These are phyloP conservation scores for Pulveroboletus sp. DNA, from an alignment of 768 basidiomycete genomes.

Conservation along the genomic window DNA sequence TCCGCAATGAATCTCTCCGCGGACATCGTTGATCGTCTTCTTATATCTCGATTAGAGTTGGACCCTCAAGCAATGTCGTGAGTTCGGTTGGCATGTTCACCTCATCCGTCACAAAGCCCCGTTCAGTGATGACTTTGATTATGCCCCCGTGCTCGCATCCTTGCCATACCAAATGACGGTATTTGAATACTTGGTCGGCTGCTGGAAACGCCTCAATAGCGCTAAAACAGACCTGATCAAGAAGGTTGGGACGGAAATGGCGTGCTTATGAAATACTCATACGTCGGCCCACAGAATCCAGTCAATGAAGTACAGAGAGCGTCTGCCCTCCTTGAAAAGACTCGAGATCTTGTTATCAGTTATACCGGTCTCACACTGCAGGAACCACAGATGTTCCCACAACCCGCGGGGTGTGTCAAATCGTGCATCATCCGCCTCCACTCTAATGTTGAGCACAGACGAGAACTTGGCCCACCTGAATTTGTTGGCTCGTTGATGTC, in stretches of 20 bases:
- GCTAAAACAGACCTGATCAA: conserved; percentile 52
- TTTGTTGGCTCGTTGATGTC: conserved; percentile 79
- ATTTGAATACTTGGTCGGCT: conserved; percentile 85
- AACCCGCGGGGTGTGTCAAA: conserved; percentile 60
- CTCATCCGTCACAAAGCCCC: not conserved
- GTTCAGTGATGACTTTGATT: conserved; percentile 68
- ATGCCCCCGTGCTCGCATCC: conserved; percentile 66
- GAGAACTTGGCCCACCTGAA: conserved; percentile 71
- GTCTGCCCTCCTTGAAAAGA: conserved; percentile 59
- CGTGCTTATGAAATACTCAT: conserved; percentile 33
- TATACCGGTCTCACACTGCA: conserved; percentile 87
- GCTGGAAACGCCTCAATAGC: conserved; percentile 83
- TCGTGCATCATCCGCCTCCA: not conserved
- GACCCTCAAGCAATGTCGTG: conserved; percentile 69
- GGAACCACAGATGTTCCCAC: conserved; percentile 93
- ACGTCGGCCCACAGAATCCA: conserved; percentile 40
- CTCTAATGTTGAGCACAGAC: conserved; percentile 37
- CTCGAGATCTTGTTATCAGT: conserved; percentile 79
- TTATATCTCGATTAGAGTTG: conserved; percentile 82
- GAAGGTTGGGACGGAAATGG: conserved; percentile 41
- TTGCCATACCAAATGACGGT: conserved; percentile 74
- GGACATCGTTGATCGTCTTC: conserved; percentile 68
- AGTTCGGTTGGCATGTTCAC: conserved; percentile 27
- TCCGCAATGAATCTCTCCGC: conserved; percentile 43
- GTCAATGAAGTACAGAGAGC: conserved; percentile 57